A percentile compares a stretch with the other conserved stretches of the same genome.
phyloP scores from a whole-genome alignment of 2,329 filamentous ascomycete genomes.

The Blastomyces parvus region DNA sequence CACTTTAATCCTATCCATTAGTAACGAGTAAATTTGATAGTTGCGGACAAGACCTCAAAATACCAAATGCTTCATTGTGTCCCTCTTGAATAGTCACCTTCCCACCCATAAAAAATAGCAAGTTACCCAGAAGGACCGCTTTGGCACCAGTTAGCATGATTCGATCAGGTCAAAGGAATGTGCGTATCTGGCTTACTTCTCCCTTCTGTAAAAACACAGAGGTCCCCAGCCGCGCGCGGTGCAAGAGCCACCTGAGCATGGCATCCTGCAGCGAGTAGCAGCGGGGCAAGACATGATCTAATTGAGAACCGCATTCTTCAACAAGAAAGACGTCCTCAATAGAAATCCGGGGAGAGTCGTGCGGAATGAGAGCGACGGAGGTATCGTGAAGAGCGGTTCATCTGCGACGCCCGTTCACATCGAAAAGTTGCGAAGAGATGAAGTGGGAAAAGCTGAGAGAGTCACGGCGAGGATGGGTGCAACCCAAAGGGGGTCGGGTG shows the following conservation, averaged over 20 bases:
- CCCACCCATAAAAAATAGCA: slow-evolving; percentile 6
- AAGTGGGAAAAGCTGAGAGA: background rate
- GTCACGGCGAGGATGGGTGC: background rate
- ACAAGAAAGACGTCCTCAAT: background rate
- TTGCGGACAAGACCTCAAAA: background rate
- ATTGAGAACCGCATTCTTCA: slow-evolving; percentile 6
- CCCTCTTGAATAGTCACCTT: slow-evolving; percentile 5
- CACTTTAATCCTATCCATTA: background rate
- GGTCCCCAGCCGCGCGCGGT: background rate
- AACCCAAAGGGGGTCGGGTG: background rate
- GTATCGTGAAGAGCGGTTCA: background rate
- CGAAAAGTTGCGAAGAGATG: background rate
- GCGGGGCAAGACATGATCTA: background rate
- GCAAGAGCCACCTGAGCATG: background rate
- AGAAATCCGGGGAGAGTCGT: background rate
- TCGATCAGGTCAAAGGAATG: background rate
- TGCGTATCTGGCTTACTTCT: background rate
- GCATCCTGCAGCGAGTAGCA: background rate
- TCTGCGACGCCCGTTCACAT: background rate
- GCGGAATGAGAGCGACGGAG: background rate
- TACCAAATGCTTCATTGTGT: slow-evolving; percentile 7
- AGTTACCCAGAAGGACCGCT: slow-evolving; percentile 8
- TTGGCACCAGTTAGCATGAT: background rate
- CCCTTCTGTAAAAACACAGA: slow-evolving; percentile 4
- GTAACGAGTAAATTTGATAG: background rate